Base-by-base conservation (phyloP, 2,329 filamentous ascomycete species). In the Cercospora sojina region DNA sequence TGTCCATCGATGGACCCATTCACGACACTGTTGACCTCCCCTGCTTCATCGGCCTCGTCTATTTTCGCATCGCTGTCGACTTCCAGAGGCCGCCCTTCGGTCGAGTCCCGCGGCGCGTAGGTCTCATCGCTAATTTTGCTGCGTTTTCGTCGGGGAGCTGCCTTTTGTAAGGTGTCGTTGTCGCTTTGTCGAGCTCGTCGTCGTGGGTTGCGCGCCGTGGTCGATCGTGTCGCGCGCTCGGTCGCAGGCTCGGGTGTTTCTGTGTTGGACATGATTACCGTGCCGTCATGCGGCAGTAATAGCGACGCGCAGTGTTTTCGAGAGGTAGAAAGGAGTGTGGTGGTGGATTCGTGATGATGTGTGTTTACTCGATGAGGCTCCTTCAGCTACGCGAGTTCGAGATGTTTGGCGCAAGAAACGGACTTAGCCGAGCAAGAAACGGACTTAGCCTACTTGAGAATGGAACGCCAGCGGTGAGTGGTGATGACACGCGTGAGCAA, bases 91-190 rank as follows among this genome's bases (percentile, higher is more conserved):
- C 35, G 47, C 7, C 60, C 60, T 47, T 72, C 70, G 20, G 65
- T 67, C 9, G 64, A 69, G 13, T 66, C 69, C 20, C 72, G 71
- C 29, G 74, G 63, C 25, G 70, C 64, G 61, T 80, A 82, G n/a
- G 75, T 79, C 31, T 80, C 78, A 43, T 80, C 78, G 62, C 77
- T 78, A 63, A 84, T 71, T 69, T 82, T 83, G 76, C 80, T 83
- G 61, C 81, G 78, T 74, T 84, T 83, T 35, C 81, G 76, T 65
- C 79, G 77, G 23, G 80, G 79, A 59, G 81, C 80, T 27, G 73
- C 70, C 20, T 73, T 72, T 61, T 77, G 76, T 16, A 77, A 70
- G 57, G 78, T 80, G 59, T 81, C 80, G 58, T 79, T 80, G 69
- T 81, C 80, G 64, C 72, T 74, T 64, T 79, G 78, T 75, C 82